Evolutionary conservation across 2,329 filamentous ascomycete genomes (phyloP), one percentile per base, ranked within the genome.

Genomic region (Colletotrichum ledebouriae): DNA sequence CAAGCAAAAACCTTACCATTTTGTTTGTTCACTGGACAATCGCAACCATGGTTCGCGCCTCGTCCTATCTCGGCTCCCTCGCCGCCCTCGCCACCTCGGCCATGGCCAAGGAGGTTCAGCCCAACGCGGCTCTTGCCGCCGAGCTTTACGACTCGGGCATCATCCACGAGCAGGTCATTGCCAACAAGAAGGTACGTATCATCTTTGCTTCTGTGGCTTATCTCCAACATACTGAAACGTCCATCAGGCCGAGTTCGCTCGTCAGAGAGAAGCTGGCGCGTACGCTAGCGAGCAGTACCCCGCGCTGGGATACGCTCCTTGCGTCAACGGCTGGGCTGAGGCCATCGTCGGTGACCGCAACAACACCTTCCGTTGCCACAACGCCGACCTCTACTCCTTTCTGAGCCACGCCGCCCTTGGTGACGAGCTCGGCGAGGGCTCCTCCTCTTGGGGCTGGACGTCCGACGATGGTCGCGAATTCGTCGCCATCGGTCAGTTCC

Each of bases 311-410:
- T 81, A 78, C 71, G 77, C 78, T 6, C 69, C 71, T 29, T 86
- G 84, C 70, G 74, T 77, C 9, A 75, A 82, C 22, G 84, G 84
- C 3, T 72, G 79, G 12, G 84, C 81, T 3, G 78, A 77, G 44
- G 83, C 82, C 50, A 78, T 83, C 29, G 77, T 79, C 6, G 83
- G 82, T 2, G 81, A 86, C 62, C 74, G 78, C 17, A 76, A 79
- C 63, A 81, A 86, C 73, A 85, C 83, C 3, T 86, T 85, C 74
- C 74, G 73, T 34, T 86, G 84, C 75, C 80, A 77, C 63, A 83
- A 84, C 66, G 80, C 72, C 56, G 86, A 89, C 71, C 80, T 87
- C 3, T 84, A 87, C 73, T 83, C 86, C 72, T 89, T 89, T 76
- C 76, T 85, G 50, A 82, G 81, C 44, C 87, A 89, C 72, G 80